A percentile compares a stretch with the other conserved stretches of the same genome.
phyloP scores from a whole-genome alignment of 169 alveolate genomes.

The Cryptosporidium ryanae region DNA sequence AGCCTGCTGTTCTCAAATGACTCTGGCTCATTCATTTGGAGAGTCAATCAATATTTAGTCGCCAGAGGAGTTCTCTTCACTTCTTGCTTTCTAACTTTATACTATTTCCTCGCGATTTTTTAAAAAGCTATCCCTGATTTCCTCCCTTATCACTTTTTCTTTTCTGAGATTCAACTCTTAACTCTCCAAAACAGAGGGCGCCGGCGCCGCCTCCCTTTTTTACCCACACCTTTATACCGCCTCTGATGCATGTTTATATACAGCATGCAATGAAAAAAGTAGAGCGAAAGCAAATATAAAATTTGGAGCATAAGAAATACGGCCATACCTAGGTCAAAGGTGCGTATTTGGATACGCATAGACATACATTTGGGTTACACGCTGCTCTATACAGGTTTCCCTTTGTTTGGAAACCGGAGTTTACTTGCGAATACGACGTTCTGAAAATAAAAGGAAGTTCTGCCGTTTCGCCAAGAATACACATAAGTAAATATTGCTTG shows the following conservation, averaged over 20 bases:
- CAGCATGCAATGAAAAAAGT: conserved; percentile 12
- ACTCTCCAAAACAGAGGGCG: conserved; percentile 14
- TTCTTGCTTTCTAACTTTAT: not conserved
- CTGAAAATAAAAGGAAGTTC: too few species aligned
- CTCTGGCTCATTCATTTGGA: conserved; percentile 33
- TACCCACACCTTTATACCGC: conserved; percentile 68
- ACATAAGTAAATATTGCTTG: too few species aligned
- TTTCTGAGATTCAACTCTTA: not conserved
- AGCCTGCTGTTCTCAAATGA: conserved; percentile 41
- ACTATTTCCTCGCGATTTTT: not conserved
- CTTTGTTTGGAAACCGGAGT: too few species aligned
- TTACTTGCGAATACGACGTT: too few species aligned
- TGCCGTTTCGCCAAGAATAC: too few species aligned
- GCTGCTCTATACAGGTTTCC: too few species aligned
- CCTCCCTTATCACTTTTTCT: not conserved
- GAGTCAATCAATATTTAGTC: not conserved
- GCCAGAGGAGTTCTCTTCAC: not conserved
- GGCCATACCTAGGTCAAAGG: too few species aligned
- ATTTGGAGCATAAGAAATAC: not conserved
- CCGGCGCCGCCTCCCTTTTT: conserved; percentile 28
- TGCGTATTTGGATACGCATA: too few species aligned
- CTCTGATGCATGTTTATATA: conserved; percentile 63
- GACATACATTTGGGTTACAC: too few species aligned
- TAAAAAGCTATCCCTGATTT: not conserved
- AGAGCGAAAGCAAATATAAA: not conserved